Evolutionary conservation across 2,329 filamentous ascomycete species (phyloP), one percentile per base, ranked within the genome.

Genomic region (Fusarium globosum): DNA sequence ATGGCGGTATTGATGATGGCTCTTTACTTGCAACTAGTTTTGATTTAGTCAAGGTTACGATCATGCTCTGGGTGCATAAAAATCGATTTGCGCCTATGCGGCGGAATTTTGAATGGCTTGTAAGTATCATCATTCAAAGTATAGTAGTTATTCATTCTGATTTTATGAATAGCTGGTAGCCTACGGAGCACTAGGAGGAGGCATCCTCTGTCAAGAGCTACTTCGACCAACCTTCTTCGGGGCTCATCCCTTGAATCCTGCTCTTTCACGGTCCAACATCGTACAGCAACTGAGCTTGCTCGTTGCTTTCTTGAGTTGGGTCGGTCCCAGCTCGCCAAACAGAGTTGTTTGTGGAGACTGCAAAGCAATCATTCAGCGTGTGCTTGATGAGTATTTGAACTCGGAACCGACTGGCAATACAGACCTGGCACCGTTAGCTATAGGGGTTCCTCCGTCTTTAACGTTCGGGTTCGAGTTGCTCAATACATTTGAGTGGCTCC

Each of bases 201-300:
- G 86, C 1, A 86, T 88, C 18, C 81, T 88, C 7, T 88, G 86
- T 68, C 82, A 86, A 35, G 86, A 88, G 58, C 79, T 88, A 7
- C 80, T 88, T 5, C 84, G 83, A 28, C 84, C 85, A 28, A 83
- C 83, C 1, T 77, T 81, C 35, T 76, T 75, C 39, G 78, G 80
- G 39, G 68, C 79, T 10, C 80, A 83, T 48, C 80, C 79, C 2
- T 74, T 76, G 16, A 77, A 80, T 48, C 68, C 80, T 21, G 71
- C 77, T 16, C 78, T 88, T 16, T 86, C 83, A 13, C 81, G 85
- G 3, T 87, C 86, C 2, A 84, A 81, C 46, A 85, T 88, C 28
- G 83, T 88, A 23, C 86, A 88, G 71, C 85, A 88, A 67, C 81
- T 88, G 2, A 87, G 85, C 62, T 81, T 88, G 4, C 80, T 88